A percentile compares a stretch with the other conserved stretches of the same genome.
Evolutionary conservation across 441 rosid species (phyloP).

Genomic region (Adansonia madagascariensis): DNA sequence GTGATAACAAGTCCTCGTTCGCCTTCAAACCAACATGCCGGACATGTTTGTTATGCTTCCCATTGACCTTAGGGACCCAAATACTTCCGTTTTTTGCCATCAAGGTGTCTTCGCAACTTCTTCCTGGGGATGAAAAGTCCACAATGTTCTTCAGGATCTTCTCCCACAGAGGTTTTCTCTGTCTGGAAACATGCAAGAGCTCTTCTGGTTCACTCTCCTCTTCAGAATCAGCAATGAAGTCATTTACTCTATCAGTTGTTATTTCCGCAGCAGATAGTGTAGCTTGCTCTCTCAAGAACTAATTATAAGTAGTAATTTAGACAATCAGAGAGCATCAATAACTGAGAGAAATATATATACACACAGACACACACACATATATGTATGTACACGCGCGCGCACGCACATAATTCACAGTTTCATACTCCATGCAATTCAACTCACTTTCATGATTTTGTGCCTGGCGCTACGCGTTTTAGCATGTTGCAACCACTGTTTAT

Average conservation of each 20-base stretch:
- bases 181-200: conserved; percentile 45
- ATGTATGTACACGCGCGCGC: too few species aligned
- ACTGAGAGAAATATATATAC: not conserved
- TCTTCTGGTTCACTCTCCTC: conserved; percentile 68
- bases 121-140: conserved; percentile 50
- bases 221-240: conserved; percentile 74
- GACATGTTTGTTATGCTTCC: conserved; percentile 74
- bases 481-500: conserved; percentile 93
- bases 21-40: conserved; percentile 49
- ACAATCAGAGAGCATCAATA: conserved; percentile 22
- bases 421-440: conserved; percentile 23
- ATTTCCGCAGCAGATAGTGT: conserved; percentile 77
- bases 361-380: too few species aligned
- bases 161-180: conserved; percentile 67
- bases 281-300: conserved; percentile 96
- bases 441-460: conserved; percentile 94
- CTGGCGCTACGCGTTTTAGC: conserved; percentile 97
- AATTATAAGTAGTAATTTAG: conserved; percentile 32
- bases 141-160: conserved; percentile 60
- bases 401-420: not conserved
- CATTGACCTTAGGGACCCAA: conserved; percentile 80
- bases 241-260: conserved; percentile 71
- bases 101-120: conserved; percentile 38
- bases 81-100: conserved; percentile 49
- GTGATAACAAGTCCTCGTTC: conserved; percentile 47